phyloP scores from a whole-genome alignment of 2,329 filamentous ascomycete genomes.

The Stylonectria norvegica region DNA sequence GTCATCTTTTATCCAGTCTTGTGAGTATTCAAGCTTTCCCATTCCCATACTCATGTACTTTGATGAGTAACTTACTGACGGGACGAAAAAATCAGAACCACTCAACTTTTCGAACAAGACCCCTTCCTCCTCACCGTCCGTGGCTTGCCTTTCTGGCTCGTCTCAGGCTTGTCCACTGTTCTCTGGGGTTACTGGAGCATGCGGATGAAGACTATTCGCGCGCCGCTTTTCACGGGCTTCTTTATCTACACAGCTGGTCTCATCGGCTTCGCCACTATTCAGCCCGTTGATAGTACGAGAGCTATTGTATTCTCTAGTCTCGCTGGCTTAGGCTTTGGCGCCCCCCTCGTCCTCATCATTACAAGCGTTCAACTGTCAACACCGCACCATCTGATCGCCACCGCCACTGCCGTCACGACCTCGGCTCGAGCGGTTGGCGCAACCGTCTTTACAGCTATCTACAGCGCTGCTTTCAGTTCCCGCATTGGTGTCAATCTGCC shows the following conservation, averaged over 20 bases:
- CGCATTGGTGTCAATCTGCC: not conserved
- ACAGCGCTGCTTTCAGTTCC: not conserved
- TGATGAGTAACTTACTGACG: too few relatives aligned
- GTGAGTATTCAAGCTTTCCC: not conserved
- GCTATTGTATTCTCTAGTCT: not conserved
- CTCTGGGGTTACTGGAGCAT: not conserved
- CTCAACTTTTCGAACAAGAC: not conserved
- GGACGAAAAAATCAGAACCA: too few relatives aligned
- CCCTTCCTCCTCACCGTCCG: not conserved
- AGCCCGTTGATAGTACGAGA: not conserved
- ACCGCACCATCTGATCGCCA: not conserved
- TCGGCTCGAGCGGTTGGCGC: not conserved
- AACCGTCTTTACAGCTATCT: not conserved
- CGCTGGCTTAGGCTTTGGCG: not conserved
- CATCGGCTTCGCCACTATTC: not conserved
- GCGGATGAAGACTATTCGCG: not conserved
- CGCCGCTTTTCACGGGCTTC: not conserved
- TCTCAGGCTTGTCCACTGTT: not conserved
- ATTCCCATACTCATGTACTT: too few relatives aligned
- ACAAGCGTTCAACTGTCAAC: not conserved
- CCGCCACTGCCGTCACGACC: not conserved
- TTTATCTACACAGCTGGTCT: not conserved
- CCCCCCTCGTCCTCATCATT: not conserved
- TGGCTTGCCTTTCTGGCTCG: not conserved
- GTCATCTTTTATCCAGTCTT: not conserved